Conservation (phyloP, 2,329 filamentous ascomycete genomes). For the Lasiodiplodia sp. region DNA sequence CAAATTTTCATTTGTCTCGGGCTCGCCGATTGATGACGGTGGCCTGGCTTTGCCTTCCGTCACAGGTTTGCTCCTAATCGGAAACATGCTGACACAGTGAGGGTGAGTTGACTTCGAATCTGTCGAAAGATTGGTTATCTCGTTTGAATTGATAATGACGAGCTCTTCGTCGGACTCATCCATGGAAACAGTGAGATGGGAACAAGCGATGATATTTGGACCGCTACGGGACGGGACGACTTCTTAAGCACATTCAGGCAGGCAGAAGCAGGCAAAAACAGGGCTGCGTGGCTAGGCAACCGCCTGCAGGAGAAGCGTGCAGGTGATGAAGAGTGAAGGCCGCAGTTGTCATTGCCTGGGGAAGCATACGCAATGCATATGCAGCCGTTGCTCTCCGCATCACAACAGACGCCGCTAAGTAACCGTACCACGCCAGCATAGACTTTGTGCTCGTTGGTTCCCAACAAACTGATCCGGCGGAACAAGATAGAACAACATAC, state of each 20-base stretch:
- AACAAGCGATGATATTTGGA: background rate
- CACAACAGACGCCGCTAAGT: background rate
- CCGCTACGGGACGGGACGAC: background rate
- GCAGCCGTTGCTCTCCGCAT: background rate
- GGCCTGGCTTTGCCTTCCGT: background rate
- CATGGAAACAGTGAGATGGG: background rate
- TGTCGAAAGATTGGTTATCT: background rate
- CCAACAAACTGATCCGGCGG: background rate
- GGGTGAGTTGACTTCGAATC: background rate
- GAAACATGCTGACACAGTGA: background rate
- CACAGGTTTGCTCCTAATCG: background rate
- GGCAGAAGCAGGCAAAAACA: background rate
- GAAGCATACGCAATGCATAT: too few relatives aligned
- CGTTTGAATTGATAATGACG: background rate
- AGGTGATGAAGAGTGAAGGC: too few relatives aligned
- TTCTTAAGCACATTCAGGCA: background rate
- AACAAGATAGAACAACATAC: background rate
- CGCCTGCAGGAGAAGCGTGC: too few relatives aligned
- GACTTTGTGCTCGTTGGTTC: background rate
- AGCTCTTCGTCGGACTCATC: background rate
- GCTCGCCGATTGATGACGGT: background rate
- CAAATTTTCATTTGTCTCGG: background rate
- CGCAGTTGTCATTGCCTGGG: too few relatives aligned
- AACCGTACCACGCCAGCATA: background rate
- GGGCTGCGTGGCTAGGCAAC: too few relatives aligned